Evolutionary conservation across 495 filamentous ascomycete species (phyloP).

Genomic region (Diplogelasinospora grovesii): DNA sequence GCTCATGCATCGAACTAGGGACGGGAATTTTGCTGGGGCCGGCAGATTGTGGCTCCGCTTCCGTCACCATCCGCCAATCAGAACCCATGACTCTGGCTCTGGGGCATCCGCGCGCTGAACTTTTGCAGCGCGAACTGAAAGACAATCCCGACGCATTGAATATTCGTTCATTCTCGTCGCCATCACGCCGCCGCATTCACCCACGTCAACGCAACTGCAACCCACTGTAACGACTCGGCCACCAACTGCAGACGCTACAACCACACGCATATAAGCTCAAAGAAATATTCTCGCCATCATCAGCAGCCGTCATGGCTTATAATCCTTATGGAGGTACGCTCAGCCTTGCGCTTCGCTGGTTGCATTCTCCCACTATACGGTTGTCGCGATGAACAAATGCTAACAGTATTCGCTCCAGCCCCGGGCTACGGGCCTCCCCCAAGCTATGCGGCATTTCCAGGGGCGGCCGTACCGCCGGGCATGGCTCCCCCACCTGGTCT

Average conservation of each 20-base stretch:
- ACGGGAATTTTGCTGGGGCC: slow-evolving; percentile 2
- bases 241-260: background rate
- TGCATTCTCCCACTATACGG: background rate
- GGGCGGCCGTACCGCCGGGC: slow-evolving; percentile 51
- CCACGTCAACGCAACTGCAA: too few relatives aligned
- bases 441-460: slow-evolving; percentile 65
- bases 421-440: slow-evolving; percentile 66
- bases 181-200: too few relatives aligned
- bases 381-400: background rate
- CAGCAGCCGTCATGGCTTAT: slow-evolving; percentile 50
- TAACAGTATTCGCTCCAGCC: slow-evolving; percentile 18
- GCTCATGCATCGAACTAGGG: too few relatives aligned
- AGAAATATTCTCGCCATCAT: background rate
- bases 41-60: slow-evolving; percentile 10
- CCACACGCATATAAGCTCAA: background rate
- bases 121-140: too few relatives aligned
- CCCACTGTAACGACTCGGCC: too few relatives aligned
- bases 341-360: background rate
- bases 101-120: too few relatives aligned
- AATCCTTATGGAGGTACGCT: slow-evolving; percentile 70
- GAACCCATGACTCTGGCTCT: too few relatives aligned
- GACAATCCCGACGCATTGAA: too few relatives aligned
- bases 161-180: too few relatives aligned
- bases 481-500: slow-evolving; percentile 78
- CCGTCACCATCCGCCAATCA: slow-evolving; percentile 2